These are phyloP conservation scores for Penicillium taxi DNA, from an alignment of 495 filamentous ascomycete species.

Conservation along the genomic window DNA sequence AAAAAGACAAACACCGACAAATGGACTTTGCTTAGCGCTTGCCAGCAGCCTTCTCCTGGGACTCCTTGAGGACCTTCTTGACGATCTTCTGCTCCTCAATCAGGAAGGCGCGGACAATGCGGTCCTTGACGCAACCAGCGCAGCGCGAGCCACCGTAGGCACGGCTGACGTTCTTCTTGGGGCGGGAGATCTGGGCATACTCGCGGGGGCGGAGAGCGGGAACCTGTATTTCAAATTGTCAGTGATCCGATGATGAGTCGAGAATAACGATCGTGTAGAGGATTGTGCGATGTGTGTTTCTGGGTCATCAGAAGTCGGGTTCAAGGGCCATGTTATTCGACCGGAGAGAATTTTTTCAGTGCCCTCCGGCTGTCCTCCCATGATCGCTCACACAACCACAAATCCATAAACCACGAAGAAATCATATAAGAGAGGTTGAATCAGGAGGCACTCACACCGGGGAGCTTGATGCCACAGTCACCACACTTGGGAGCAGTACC, in stretches of 20 bases:
- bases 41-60: slow-evolving; percentile 61
- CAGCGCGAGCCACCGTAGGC: slow-evolving; percentile 97
- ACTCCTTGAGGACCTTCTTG: slow-evolving; percentile 99
- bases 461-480: slow-evolving; percentile 93
- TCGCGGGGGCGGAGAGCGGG: slow-evolving; percentile 95
- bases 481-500: slow-evolving; percentile 95
- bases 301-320: no score
- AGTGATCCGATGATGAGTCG: slow-evolving; percentile 10
- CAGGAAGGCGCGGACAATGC: slow-evolving; percentile 92
- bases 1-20: slow-evolving; percentile 37
- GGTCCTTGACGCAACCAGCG: slow-evolving; percentile 96
- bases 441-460: slow-evolving; percentile 65
- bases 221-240: slow-evolving; percentile 48
- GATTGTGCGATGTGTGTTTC: slow-evolving; percentile 7
- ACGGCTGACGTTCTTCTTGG: slow-evolving; percentile 98
- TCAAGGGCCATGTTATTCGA: slow-evolving; percentile 2
- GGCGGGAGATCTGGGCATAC: slow-evolving; percentile 89
- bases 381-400: slow-evolving; percentile 14
- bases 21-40: slow-evolving; percentile 42
- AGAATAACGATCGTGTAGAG: slow-evolving; percentile 4
- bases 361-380: slow-evolving; percentile 10
- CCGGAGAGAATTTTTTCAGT: slow-evolving; percentile 8
- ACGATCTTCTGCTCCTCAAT: slow-evolving; percentile 99
- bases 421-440: slow-evolving; percentile 4
- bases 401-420: slow-evolving; percentile 8